Evolutionary conservation across 805 yeast genomes (phyloP).

Genomic region (Ogataea dorogensis): DNA sequence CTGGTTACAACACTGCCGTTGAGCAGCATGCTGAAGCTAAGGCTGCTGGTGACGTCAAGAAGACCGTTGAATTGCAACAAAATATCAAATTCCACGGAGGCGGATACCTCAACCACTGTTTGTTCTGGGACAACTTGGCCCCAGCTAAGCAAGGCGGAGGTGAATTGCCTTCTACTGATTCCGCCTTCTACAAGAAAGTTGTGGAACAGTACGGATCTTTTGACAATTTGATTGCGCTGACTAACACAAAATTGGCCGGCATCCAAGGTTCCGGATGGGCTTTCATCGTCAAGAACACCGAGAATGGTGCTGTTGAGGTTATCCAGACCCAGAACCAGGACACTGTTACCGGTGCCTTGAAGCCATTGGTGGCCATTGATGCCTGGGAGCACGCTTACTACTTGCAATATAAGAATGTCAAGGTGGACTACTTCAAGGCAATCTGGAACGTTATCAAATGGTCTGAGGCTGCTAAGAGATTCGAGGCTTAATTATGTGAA

Average conservation of each 20-base stretch:
- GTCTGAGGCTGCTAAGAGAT: conserved; percentile 84
- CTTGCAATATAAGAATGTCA: conserved; percentile 88
- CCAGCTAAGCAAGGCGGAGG: conserved; percentile 81
- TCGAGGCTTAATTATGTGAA: conserved; percentile 33
- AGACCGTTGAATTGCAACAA: conserved; percentile 64
- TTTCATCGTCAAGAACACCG: conserved; percentile 78
- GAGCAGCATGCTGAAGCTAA: conserved; percentile 72
- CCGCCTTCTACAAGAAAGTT: conserved; percentile 60
- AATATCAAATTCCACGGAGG: conserved; percentile 90
- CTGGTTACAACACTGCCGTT: conserved; percentile 74
- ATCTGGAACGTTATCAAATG: conserved; percentile 94
- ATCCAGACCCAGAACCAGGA: conserved; percentile 86
- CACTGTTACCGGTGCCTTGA: conserved; percentile 66
- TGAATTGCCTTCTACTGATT: conserved; percentile 50
- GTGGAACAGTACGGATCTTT: conserved; percentile 65
- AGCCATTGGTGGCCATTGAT: conserved; percentile 84
- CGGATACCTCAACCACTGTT: conserved; percentile 80
- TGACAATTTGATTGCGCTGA: conserved; percentile 60
- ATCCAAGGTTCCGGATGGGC: conserved; percentile 97
- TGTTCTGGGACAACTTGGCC: conserved; percentile 87
- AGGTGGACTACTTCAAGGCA: conserved; percentile 88
- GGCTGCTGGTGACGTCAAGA: conserved; percentile 54
- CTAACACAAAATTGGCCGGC: conserved; percentile 76
- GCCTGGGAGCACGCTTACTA: conserved; percentile 98
- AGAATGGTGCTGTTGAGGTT: conserved; percentile 71